Evolutionary conservation across 1,139 yeast species (phyloP).

Genomic region (Taphrina betulina): DNA sequence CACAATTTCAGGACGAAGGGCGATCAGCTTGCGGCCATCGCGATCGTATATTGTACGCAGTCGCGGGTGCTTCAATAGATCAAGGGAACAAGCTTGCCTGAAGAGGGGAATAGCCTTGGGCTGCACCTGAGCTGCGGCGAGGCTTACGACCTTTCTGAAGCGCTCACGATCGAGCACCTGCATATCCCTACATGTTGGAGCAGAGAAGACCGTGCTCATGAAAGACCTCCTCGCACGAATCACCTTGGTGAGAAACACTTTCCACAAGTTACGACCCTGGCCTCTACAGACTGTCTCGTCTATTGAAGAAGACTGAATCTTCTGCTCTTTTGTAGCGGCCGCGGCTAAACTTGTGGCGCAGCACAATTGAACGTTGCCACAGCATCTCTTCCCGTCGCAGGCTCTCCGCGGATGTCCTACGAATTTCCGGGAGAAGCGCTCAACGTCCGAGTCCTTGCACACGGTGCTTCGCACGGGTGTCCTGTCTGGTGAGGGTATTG

Average conservation of each 20-base stretch:
- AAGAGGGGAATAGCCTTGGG: conserved; percentile 27
- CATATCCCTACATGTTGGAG: conserved; percentile 72
- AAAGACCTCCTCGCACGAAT: background rate
- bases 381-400: too few relatives aligned
- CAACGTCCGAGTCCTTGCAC: too few relatives aligned
- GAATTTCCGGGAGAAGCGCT: too few relatives aligned
- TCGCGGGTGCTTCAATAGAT: conserved; percentile 24
- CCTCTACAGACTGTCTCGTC: background rate
- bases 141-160: conserved; percentile 21
- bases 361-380: too few relatives aligned
- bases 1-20: conserved; percentile 27
- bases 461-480: too few relatives aligned
- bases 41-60: conserved; percentile 8
- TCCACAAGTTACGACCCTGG: background rate
- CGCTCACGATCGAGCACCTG: conserved; percentile 40
- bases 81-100: conserved; percentile 28
- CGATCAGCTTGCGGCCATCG: conserved; percentile 14
- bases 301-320: too few relatives aligned
- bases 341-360: too few relatives aligned
- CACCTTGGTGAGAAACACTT: conserved; percentile 41
- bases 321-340: too few relatives aligned
- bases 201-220: conserved; percentile 45
- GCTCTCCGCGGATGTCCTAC: too few relatives aligned
- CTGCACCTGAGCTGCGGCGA: conserved; percentile 31
- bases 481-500: too few relatives aligned